phyloP scores from a whole-genome alignment of 129 eudicot species.

The Pseudognaphalium luteoalbum region DNA sequence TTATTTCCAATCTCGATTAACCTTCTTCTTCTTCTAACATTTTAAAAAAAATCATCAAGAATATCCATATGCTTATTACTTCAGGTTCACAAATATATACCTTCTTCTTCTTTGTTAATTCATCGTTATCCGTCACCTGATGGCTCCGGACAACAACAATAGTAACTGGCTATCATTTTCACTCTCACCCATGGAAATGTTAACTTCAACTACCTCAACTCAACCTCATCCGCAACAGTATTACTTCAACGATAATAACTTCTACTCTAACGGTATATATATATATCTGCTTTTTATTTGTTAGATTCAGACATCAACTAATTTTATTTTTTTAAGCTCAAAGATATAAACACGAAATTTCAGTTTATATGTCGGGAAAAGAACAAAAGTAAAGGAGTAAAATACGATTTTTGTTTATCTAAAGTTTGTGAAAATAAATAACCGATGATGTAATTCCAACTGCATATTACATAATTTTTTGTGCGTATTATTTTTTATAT shows the following conservation, averaged over 20 bases:
- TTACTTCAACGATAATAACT: slow-evolving; percentile 64
- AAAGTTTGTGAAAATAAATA: slow-evolving; percentile 25
- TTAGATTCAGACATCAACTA: background rate
- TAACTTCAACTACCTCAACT: slow-evolving; percentile 45
- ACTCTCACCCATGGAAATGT: slow-evolving; percentile 69
- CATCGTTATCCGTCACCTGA: slow-evolving; percentile 1
- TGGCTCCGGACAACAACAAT: slow-evolving; percentile 61
- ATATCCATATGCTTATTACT: too few relatives aligned
- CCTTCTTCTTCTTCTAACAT: background rate
- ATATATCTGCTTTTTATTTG: background rate
- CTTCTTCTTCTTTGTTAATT: slow-evolving; percentile 1
- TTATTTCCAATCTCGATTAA: background rate
- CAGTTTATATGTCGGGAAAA: slow-evolving; percentile 48
- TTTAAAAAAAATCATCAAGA: too few relatives aligned
- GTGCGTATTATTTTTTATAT: background rate
- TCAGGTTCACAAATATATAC: background rate
- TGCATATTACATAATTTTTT: background rate
- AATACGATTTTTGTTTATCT: slow-evolving; percentile 7
- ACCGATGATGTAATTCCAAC: slow-evolving; percentile 22
- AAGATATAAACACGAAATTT: slow-evolving; percentile 18
- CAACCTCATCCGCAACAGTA: slow-evolving; percentile 55
- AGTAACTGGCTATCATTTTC: slow-evolving; percentile 73
- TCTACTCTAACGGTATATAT: slow-evolving; percentile 62
- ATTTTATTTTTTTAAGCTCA: background rate
- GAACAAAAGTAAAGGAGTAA: slow-evolving; percentile 27